A percentile compares a stretch with the other conserved stretches of the same genome.
These are phyloP conservation scores for Thermothielavioides terrestris DNA, from an alignment of 495 filamentous ascomycete species.

Conservation along the genomic window DNA sequence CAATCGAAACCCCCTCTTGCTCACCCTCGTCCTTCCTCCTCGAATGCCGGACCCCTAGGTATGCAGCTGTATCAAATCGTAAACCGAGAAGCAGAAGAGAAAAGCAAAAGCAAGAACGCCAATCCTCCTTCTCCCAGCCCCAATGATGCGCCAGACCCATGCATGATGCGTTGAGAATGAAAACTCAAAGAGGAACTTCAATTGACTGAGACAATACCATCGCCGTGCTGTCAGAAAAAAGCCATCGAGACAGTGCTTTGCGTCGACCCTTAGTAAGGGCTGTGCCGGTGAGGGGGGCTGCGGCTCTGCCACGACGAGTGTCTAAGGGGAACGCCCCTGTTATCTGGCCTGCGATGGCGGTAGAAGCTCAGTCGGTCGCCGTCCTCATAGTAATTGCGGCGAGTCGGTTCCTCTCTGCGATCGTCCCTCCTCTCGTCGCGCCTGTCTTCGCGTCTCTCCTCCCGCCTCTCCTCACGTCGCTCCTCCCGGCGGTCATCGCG, in stretches of 20 bases:
- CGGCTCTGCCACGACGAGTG: conserved; percentile 26
- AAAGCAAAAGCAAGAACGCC: not conserved
- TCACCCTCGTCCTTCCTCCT: too few relatives aligned
- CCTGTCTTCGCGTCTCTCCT: conserved; percentile 18
- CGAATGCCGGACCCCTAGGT: too few relatives aligned
- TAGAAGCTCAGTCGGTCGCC: conserved; percentile 29
- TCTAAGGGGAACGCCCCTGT: conserved; percentile 17
- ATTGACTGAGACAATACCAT: not conserved
- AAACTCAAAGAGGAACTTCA: not conserved
- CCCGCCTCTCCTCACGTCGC: conserved; percentile 18
- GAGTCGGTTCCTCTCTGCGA: conserved; percentile 24
- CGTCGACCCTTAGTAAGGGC: conserved; percentile 16
- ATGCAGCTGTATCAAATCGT: too few relatives aligned
- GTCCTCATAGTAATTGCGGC: conserved; percentile 27
- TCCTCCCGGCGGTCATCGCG: conserved; percentile 28
- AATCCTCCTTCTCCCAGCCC: not conserved
- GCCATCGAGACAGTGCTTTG: not conserved
- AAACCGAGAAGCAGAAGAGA: conserved; percentile 2
- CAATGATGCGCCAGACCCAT: conserved; percentile 17
- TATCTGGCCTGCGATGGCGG: conserved; percentile 24
- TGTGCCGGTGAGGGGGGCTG: conserved; percentile 24
- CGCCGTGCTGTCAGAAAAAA: not conserved
- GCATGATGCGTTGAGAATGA: conserved; percentile 5
- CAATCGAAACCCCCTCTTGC: too few relatives aligned
- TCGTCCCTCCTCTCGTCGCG: conserved; percentile 30